phyloP scores from a whole-genome alignment of 176 grass and related monocot genomes.

The Neostapfia colusana region DNA sequence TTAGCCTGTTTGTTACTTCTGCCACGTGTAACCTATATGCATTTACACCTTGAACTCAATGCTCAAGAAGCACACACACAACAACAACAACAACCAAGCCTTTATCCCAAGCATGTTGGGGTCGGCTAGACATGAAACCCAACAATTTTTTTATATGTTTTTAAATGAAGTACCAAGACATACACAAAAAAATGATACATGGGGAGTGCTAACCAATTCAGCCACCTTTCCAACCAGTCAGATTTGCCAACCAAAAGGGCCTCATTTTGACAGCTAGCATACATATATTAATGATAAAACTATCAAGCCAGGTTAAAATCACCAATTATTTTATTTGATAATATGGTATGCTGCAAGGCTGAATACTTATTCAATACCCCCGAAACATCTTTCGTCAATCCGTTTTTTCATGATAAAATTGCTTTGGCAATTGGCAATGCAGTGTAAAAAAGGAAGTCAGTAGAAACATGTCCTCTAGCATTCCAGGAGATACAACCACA shows the following conservation, averaged over 20 bases:
- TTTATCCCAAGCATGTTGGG: too few species aligned
- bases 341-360: neutral
- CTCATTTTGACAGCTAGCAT: neutral
- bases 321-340: neutral
- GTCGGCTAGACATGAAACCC: too few species aligned
- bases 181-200: neutral
- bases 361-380: neutral
- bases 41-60: neutral
- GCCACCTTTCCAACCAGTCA: neutral
- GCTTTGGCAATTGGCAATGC: neutral
- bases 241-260: neutral
- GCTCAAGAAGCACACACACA: neutral
- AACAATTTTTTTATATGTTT: too few species aligned
- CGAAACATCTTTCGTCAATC: conserved; percentile 13
- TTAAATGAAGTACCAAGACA: too few species aligned
- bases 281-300: neutral
- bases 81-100: too few species aligned
- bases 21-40: neutral
- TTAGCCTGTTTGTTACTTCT: neutral
- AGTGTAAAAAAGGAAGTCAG: neutral
- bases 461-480: conserved; percentile 9
- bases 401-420: conserved; percentile 11
- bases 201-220: conserved; percentile 2
- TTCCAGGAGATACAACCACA: neutral
- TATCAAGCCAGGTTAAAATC: conserved; percentile 1